Evolutionary conservation across 768 basidiomycete species (phyloP), one percentile per base, ranked within the genome.

Genomic region (Suillus placidus): DNA sequence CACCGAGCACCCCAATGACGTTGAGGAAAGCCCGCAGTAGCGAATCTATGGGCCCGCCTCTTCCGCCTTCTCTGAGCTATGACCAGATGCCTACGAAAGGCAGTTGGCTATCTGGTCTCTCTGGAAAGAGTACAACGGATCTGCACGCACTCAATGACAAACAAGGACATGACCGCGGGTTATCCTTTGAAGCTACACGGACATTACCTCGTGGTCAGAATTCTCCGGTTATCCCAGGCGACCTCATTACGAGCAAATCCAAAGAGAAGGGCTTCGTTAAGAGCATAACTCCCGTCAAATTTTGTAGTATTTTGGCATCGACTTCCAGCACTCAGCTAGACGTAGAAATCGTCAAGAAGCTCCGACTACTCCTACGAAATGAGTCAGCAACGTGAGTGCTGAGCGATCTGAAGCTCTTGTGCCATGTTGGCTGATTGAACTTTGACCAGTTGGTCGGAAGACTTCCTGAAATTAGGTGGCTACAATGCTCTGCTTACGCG

Each of bases 331-430:
- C 85, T 5, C 78, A 84, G n/a, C 82, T 99, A 47, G 94, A 95
- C n/a, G 80, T 97, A 0, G 94, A 92, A 68, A 82, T 87, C 40
- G 83, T 96, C 52, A 97, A 97, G 79, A 96, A 95, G 76, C 76
- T 99, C 64, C 81, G 95, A 65, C 79, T 98, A 66, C 76, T 97
- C 69, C 81, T 99, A 30, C 81, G 97, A 64, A 97, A 97, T 70
- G 97, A 99, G 77, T 84, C 89, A n/a, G 94, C 96, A 2, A 86
- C 83, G 93, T 95, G 76, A 66, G 80, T 71, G 23, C 51, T 4
- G 30, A 35, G 37, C 54, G 38, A 66, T 62, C 26, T 32, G 40
- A 56, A 30, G 62, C 37, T 56, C 40, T 1, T 13, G 18, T 65
- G 61, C 38, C 32, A 42, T 12, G 47, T 55, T 54, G n/a, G 16